Evolutionary conservation across 2,329 filamentous ascomycete species (phyloP).

Genomic region (Mycogone perniciosa): DNA sequence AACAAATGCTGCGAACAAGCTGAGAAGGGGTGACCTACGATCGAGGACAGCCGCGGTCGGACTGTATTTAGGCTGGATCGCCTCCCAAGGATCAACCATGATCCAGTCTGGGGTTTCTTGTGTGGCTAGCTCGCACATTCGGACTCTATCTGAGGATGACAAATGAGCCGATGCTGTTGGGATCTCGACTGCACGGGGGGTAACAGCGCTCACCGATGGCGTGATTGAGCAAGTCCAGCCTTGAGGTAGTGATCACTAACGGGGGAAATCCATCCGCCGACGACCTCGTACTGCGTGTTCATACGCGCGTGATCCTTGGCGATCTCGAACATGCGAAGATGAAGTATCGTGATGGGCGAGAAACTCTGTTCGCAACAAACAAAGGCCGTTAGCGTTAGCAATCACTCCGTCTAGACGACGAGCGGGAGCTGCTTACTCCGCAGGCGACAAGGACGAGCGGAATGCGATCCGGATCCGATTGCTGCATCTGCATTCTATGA

Average conservation of each 20-base stretch:
- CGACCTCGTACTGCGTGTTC: conserved; percentile 59
- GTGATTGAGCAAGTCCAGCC: conserved; percentile 31
- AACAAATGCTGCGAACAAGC: no score
- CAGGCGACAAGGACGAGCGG: conserved; percentile 65
- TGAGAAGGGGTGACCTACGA: conserved; percentile 26
- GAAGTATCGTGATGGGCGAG: conserved; percentile 67
- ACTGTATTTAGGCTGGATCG: conserved; percentile 72
- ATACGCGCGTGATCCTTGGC: conserved; percentile 67
- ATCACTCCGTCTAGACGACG: not conserved
- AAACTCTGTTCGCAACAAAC: no score
- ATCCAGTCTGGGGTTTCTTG: conserved; percentile 66
- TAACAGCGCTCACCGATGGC: conserved; percentile 18
- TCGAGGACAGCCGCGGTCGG: conserved; percentile 86
- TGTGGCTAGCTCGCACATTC: conserved; percentile 82
- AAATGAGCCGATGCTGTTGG: no score
- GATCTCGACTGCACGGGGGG: no score
- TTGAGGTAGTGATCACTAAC: conserved; percentile 33
- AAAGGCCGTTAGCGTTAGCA: no score
- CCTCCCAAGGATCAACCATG: conserved; percentile 86
- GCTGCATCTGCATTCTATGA: no score
- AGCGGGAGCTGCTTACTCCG: conserved; percentile 32
- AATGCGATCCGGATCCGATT: conserved; percentile 39
- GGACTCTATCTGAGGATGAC: conserved; percentile 18
- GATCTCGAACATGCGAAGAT: conserved; percentile 85
- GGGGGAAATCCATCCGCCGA: conserved; percentile 58